A percentile compares a stretch with the other conserved stretches of the same genome.
Conservation (phyloP, 139 green algal species). For the Asterochloris sp. region DNA sequence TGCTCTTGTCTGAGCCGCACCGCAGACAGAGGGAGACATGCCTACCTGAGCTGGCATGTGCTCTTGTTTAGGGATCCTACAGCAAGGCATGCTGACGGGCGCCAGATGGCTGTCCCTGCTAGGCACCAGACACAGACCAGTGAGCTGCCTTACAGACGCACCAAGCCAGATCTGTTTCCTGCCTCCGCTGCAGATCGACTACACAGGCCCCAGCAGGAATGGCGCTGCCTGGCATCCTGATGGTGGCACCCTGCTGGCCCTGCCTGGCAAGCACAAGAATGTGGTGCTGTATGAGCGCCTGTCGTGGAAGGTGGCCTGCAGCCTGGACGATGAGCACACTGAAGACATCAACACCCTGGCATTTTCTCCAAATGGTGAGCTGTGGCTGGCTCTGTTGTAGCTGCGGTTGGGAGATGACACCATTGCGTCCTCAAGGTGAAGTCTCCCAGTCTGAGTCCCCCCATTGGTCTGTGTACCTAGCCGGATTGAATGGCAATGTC, state of each 20-base stretch:
- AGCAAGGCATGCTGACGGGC: too few species aligned
- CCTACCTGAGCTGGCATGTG: too few species aligned
- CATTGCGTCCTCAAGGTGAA: too few species aligned
- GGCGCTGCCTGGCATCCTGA: constrained; percentile 66
- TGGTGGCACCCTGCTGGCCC: constrained; percentile 58
- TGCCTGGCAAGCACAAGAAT: constrained; percentile 39
- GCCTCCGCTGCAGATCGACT: constrained; percentile 27
- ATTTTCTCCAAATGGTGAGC: constrained; percentile 75
- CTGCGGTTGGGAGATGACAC: too few species aligned
- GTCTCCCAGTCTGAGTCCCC: background rate
- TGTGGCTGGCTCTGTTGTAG: too few species aligned
- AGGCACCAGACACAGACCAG: background rate
- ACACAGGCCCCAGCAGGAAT: constrained; percentile 12
- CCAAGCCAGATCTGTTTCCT: background rate
- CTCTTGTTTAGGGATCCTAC: too few species aligned
- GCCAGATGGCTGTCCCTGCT: too few species aligned
- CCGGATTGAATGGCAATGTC: background rate
- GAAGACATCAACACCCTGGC: constrained; percentile 41
- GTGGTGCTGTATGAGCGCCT: constrained; percentile 65
- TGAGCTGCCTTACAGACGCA: background rate
- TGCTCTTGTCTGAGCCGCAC: too few species aligned
- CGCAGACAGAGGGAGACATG: too few species aligned
- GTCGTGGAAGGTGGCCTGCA: constrained; percentile 41
- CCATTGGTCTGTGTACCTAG: background rate
- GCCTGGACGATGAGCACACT: constrained; percentile 39